phyloP scores from a whole-genome alignment of 768 basidiomycete genomes.

The Termitomyces sp. region DNA sequence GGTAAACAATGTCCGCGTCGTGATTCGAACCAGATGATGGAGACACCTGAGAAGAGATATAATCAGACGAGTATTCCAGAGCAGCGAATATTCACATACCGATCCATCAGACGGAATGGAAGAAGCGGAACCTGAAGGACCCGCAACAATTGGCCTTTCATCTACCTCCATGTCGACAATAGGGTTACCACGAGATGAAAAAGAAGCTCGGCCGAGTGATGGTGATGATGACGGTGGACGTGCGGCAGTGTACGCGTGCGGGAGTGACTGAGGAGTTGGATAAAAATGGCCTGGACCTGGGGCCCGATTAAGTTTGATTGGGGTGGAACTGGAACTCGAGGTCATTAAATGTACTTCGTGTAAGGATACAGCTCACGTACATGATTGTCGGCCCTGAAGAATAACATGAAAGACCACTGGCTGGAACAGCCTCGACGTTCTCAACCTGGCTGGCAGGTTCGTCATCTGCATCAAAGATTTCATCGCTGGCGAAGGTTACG shows the following conservation, averaged over 20 bases:
- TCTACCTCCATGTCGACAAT: background rate
- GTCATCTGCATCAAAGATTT: background rate
- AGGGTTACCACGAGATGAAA: background rate
- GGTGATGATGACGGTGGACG: background rate
- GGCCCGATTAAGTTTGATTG: background rate
- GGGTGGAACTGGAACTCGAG: background rate
- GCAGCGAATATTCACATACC: background rate
- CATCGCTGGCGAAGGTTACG: background rate
- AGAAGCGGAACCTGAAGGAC: background rate
- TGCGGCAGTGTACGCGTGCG: background rate
- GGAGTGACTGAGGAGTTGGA: background rate
- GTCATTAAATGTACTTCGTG: background rate
- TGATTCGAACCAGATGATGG: background rate
- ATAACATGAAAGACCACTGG: background rate
- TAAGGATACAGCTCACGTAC: background rate
- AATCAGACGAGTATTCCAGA: background rate
- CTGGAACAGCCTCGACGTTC: background rate
- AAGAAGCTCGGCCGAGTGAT: background rate
- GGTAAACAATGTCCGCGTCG: background rate
- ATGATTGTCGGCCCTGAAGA: background rate
- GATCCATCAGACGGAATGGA: background rate
- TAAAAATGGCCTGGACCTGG: background rate
- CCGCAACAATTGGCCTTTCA: background rate
- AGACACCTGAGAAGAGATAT: background rate
- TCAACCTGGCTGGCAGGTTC: background rate